phyloP scores from a whole-genome alignment of 2,329 filamentous ascomycete genomes.

The Scedosporium minutisporum region DNA sequence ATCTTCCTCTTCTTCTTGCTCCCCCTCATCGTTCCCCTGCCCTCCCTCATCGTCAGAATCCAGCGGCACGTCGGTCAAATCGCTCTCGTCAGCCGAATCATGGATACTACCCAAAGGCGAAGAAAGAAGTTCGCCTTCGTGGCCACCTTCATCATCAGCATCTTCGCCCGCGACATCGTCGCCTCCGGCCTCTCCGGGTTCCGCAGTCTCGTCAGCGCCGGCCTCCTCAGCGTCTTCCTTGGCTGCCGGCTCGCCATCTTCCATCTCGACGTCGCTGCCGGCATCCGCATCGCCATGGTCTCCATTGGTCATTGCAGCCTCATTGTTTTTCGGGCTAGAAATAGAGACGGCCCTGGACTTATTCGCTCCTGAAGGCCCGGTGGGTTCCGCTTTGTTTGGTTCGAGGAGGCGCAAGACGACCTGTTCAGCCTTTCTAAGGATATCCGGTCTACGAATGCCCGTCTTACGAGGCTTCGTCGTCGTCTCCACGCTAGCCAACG shows the following conservation, averaged over 20 bases:
- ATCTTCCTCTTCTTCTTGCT: slow-evolving; percentile 10
- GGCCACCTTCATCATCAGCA: slow-evolving; percentile 1
- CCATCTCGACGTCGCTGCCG: slow-evolving; percentile 29
- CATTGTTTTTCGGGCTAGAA: slow-evolving; percentile 38
- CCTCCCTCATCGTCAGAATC: slow-evolving; percentile 50
- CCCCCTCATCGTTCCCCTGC: slow-evolving; percentile 12
- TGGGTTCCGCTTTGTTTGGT: slow-evolving; percentile 26
- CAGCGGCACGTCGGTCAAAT: slow-evolving; percentile 54
- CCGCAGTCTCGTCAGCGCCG: slow-evolving; percentile 19
- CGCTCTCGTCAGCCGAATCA: slow-evolving; percentile 59
- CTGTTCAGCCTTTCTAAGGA: slow-evolving; percentile 53
- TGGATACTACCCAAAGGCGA: slow-evolving; percentile 51
- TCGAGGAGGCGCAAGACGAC: slow-evolving; percentile 42
- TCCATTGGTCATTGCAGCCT: slow-evolving; percentile 24
- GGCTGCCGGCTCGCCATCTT: slow-evolving; percentile 21
- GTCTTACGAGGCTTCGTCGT: slow-evolving; percentile 29
- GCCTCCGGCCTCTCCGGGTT: slow-evolving; percentile 19
- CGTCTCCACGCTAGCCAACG: slow-evolving; percentile 20
- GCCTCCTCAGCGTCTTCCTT: slow-evolving; percentile 20
- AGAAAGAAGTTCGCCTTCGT: slow-evolving; percentile 18
- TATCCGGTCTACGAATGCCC: slow-evolving; percentile 44
- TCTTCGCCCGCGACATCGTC: slow-evolving; percentile 19
- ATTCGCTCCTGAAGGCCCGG: slow-evolving; percentile 17
- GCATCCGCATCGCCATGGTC: slow-evolving; percentile 22
- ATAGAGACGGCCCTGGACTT: slow-evolving; percentile 42